These are phyloP conservation scores for Begonia masoniana DNA, from an alignment of 306 rosid genomes.

Conservation along the genomic window DNA sequence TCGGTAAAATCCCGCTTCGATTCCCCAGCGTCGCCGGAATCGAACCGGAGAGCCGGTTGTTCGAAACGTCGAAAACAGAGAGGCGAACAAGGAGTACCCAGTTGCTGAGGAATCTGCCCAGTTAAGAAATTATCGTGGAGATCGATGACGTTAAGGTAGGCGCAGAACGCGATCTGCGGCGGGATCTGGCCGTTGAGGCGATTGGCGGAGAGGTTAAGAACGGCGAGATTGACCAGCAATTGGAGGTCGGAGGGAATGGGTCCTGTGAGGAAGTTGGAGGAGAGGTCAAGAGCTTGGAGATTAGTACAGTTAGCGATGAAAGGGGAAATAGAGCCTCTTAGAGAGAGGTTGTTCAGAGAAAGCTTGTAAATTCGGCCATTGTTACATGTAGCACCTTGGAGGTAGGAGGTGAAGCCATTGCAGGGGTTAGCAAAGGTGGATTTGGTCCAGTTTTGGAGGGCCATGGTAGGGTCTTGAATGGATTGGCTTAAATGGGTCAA, in stretches of 20 bases:
- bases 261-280: slow-evolving; percentile 63
- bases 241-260: slow-evolving; percentile 77
- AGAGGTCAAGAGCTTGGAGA: slow-evolving; percentile 85
- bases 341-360: slow-evolving; percentile 59
- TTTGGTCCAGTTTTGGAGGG: slow-evolving; percentile 61
- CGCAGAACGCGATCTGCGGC: slow-evolving; percentile 78
- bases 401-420: slow-evolving; percentile 60
- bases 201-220: slow-evolving; percentile 67
- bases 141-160: slow-evolving; percentile 85
- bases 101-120: slow-evolving; percentile 77
- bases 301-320: slow-evolving; percentile 86
- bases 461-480: slow-evolving; percentile 37
- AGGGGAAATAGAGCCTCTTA: slow-evolving; percentile 65
- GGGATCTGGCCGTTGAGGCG: slow-evolving; percentile 60
- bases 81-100: slow-evolving; percentile 69
- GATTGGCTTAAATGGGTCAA: slow-evolving; percentile 52
- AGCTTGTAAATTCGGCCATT: slow-evolving; percentile 87
- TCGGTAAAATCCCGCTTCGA: slow-evolving; percentile 53
- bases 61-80: slow-evolving; percentile 78
- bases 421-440: slow-evolving; percentile 63
- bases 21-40: slow-evolving; percentile 52
- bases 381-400: slow-evolving; percentile 80
- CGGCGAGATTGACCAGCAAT: slow-evolving; percentile 69
- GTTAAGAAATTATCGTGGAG: slow-evolving; percentile 58
- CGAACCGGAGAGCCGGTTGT: slow-evolving; percentile 65